Evolutionary conservation across 306 rosid species (phyloP), one percentile per base, ranked within the genome.

Genomic region (Sophora flavescens): DNA sequence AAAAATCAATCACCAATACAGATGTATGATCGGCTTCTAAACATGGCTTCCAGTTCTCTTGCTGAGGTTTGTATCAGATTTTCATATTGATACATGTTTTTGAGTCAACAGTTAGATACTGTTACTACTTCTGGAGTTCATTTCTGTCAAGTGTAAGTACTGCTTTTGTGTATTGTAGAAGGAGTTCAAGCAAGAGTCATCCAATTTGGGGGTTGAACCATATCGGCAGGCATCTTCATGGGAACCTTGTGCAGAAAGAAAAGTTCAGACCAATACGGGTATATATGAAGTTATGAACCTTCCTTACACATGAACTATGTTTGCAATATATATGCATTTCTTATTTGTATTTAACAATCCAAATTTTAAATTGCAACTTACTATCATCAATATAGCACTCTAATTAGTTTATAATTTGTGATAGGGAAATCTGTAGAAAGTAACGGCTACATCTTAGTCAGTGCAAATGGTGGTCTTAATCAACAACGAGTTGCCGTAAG

Each of bases 401-500:
- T 32, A 39, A 58, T 44, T 44, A 44, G 38, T 58, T 58, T 78
- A 56, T 75, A 70, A 66, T 78, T 14, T 87, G 82, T 58, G 69
- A 67, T 95, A 94, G 97, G 87, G 47, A 90, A 73, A 54, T 39
- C 57, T 35, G 57, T 30, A 74, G 60, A 80, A 72, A 84, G 70
- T 76, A 95, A 95, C 75, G 99, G 99, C 80, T 92, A 92, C 86
- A 87, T 95, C 60, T 47, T 89, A 48, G 85, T 92, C 78, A 92
- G 99, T 80, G 97, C 99, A 65, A 95, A 92, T 80, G 99, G 99
- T 2, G 99, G 99, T 60, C 99, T 95, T 65, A 95, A 95, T 84
- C 99, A 95, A 83, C 99, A 95, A 75, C 85, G 97, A 76, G 99
- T 95, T 63, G 99, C 99, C 42, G 99, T 95, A 83, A 86, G 97